Percentiles rank a stretch among this genome's conserved stretches.
These are phyloP conservation scores for Beauveria bassiana DNA, from an alignment of 2,329 filamentous ascomycete species.

Conservation along the genomic window DNA sequence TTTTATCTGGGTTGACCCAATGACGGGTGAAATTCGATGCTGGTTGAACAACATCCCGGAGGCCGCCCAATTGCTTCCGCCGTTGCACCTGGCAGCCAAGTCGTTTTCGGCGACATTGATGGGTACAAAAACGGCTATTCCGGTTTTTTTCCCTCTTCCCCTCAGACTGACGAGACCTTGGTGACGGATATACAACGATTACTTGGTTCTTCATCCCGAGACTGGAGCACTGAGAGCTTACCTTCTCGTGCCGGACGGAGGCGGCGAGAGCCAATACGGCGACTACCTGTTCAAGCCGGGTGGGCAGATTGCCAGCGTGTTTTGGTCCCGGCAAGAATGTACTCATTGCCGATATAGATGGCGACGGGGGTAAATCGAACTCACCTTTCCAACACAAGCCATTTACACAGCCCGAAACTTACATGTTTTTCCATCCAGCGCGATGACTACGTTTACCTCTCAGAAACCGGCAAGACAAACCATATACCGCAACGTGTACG, in stretches of 20 bases:
- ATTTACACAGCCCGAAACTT: too few relatives aligned
- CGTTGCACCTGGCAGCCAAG: conserved; percentile 8
- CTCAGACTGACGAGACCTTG: neutral
- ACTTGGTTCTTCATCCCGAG: conserved; percentile 11
- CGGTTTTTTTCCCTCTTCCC: too few relatives aligned
- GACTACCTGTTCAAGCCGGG: conserved; percentile 1
- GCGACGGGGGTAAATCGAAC: conserved; percentile 15
- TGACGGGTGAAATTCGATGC: conserved; percentile 13
- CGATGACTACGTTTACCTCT: conserved; percentile 16
- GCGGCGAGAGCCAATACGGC: neutral
- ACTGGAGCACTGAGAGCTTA: conserved; percentile 10
- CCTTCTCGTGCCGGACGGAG: neutral
- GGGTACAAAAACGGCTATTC: neutral
- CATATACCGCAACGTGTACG: conserved; percentile 14
- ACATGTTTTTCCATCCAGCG: neutral
- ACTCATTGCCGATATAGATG: conserved; percentile 18
- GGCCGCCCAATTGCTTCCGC: conserved; percentile 10
- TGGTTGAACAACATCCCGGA: conserved; percentile 16
- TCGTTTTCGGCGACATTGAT: conserved; percentile 14
- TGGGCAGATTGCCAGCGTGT: conserved; percentile 12
- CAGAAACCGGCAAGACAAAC: conserved; percentile 6
- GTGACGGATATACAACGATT: conserved; percentile 13
- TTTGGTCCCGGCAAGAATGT: conserved; percentile 14
- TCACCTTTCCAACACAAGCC: too few relatives aligned
- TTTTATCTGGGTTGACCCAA: conserved; percentile 15